These are phyloP conservation scores for Rutstroemia sp. DNA, from an alignment of 2,329 filamentous ascomycete species.

Conservation along the genomic window DNA sequence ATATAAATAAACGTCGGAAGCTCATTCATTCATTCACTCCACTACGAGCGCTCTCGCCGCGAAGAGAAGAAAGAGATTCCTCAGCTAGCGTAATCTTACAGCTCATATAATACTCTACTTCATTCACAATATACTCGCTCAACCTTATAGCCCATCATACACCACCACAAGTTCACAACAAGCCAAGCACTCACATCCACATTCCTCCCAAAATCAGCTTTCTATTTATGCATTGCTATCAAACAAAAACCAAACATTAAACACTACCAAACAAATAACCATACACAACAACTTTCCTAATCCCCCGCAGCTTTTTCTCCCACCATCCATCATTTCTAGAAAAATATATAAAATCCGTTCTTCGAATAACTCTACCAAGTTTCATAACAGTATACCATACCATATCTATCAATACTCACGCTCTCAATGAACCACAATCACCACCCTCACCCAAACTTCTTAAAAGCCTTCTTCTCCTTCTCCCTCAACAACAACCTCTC, in stretches of 20 bases:
- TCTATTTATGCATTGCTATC: background rate
- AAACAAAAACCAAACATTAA: background rate
- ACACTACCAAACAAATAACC: constrained; percentile 3
- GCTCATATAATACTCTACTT: too few relatives aligned
- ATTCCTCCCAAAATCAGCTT: background rate
- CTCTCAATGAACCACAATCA: background rate
- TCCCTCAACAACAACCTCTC: constrained; percentile 7
- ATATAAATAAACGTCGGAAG: too few relatives aligned
- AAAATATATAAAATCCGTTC: background rate
- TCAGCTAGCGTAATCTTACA: too few relatives aligned
- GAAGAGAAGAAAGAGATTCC: too few relatives aligned
- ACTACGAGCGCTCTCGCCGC: too few relatives aligned
- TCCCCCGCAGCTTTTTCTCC: background rate
- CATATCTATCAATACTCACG: background rate
- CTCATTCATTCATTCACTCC: too few relatives aligned
- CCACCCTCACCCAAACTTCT: background rate
- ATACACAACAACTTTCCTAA: background rate
- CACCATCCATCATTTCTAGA: background rate
- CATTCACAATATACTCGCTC: too few relatives aligned
- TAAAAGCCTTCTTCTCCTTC: constrained; percentile 9
- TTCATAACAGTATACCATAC: background rate
- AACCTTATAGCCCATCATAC: background rate
- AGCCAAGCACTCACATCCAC: background rate
- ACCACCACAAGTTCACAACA: background rate
- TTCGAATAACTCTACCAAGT: background rate